Evolutionary conservation across 805 yeast species (phyloP), one percentile per base, ranked within the genome.

Genomic region (Ascoidea rubescens): DNA sequence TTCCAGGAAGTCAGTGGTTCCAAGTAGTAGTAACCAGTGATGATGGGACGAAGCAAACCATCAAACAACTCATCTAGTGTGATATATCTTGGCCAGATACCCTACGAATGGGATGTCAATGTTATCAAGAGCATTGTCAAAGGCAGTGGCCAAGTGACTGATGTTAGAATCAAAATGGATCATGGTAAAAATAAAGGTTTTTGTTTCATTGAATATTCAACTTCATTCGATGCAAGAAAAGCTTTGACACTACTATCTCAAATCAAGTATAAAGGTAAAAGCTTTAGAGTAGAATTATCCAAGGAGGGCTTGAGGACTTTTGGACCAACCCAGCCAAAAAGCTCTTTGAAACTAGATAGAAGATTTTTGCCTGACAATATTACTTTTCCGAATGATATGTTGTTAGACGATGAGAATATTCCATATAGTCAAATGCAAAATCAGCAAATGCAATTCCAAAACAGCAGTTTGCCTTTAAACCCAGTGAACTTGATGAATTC

Each of bases 61-160:
- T 21, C 28, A 21, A 21, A 21, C 28, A 21, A 21, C 14, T 37
- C 43, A 37, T 53, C 56, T 5, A 30, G 76, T 45, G 80, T 79
- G 28, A 62, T 81, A 21, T 81, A 77, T 58, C 57, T 81, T 12
- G 87, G 87, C 14, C 77, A 75, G 58, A 67, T 84, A 31, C 93
- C 93, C 0, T 75, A 74, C 57, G 82, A 80, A 55, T 85, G 93
- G 93, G 80, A 73, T 55, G 81, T 77, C 52, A 77, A 77, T 50
- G 77, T 74, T 14, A 69, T 84, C 43, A 76, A 79, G 51, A 77
- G 80, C 32, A 77, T 84, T 8, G 81, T 84, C 30, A 80, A 85
- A 51, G 90, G 90, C 1, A 73, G 85, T 7, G 93, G 93, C 1
- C 75, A 77, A 2, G 77, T 85, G 31, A 79, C 80, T 14, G 87